phyloP scores from a whole-genome alignment of 1,284 basidiomycete species.

The Microbotryum intermedium region DNA sequence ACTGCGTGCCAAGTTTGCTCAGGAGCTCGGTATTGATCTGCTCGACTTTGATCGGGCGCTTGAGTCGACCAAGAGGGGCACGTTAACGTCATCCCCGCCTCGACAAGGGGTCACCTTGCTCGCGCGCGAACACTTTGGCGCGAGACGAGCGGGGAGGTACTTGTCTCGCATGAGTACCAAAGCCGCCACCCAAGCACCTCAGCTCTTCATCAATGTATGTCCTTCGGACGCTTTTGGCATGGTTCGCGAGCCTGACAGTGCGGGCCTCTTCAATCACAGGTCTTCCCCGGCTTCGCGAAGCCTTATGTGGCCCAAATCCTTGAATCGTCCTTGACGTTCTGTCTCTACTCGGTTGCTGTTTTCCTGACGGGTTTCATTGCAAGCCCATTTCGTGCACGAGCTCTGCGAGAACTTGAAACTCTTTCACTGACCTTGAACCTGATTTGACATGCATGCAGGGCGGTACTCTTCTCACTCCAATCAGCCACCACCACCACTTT shows the following conservation, averaged over 20 bases:
- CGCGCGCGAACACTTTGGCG: neutral
- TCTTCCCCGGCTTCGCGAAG: constrained; percentile 20
- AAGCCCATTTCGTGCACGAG: neutral
- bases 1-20: constrained; percentile 60
- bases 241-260: neutral
- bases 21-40: constrained; percentile 64
- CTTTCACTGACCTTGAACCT: neutral
- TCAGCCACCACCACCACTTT: constrained; percentile 10
- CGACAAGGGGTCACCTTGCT: neutral
- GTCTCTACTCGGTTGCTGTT: constrained; percentile 22
- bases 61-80: constrained; percentile 38
- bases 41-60: constrained; percentile 64
- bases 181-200: constrained; percentile 14
- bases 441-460: neutral
- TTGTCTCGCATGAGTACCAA: constrained; percentile 7
- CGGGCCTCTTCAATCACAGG: neutral
- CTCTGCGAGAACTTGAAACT: neutral
- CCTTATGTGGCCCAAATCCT: constrained; percentile 21
- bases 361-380: constrained; percentile 29
- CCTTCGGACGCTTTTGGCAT: neutral
- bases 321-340: constrained; percentile 22
- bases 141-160: neutral
- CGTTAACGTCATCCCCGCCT: neutral
- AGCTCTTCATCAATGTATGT: constrained; percentile 6
- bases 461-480: neutral